Evolutionary conservation across 352 stramenopile genomes (phyloP), one percentile per base, ranked within the genome.

Genomic region (Globisporangium nagaii): DNA sequence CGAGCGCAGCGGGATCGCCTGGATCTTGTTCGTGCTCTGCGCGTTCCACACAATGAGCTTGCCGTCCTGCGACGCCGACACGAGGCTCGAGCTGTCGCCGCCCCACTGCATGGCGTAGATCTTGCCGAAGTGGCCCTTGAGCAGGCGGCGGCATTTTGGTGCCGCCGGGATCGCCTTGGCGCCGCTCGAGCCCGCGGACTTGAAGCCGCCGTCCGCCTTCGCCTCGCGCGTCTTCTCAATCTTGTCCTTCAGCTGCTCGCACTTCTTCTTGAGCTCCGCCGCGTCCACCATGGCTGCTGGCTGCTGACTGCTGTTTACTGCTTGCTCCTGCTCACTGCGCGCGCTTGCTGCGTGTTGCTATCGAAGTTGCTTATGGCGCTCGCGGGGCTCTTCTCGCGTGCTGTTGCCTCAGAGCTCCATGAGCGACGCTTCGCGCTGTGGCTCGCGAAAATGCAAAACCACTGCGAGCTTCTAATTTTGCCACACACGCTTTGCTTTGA

Each of bases 21-120:
- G 91, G 54, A 98, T 84, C 76, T 99, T 99, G 69, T 97, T 98
- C 49, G 92, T 98, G 5, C 86, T 96, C 41, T 98, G 81, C 17
- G 95, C 96, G 67, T 99, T 98, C 97, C 97, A 99, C 28, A 99
- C 84, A 35, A 99, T 98, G 30, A 99, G 82, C 74, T 99, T 99
- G 36, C 97, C 97, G 73, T 99, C 97, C 80, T 99, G 95, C 24
- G 87, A 97, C 2, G 95, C 93, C 39, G 81, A 96, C 19, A 98
- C 89, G n/a, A 98, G 80, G 55, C 82, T 87, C 19, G 79, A 68
- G 60, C 70, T 84, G 70, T 98, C 92, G 28, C 92, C 85, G 37
- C 91, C 88, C 97, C 97, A 99, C 68, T 99, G 96, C 89, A 99
- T 96, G 52, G 97, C 93, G 69, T 98, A 99, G 55, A 99, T 97